These are phyloP conservation scores for Davidsoniella eucalypti DNA, from an alignment of 2,329 filamentous ascomycete species.

Conservation along the genomic window DNA sequence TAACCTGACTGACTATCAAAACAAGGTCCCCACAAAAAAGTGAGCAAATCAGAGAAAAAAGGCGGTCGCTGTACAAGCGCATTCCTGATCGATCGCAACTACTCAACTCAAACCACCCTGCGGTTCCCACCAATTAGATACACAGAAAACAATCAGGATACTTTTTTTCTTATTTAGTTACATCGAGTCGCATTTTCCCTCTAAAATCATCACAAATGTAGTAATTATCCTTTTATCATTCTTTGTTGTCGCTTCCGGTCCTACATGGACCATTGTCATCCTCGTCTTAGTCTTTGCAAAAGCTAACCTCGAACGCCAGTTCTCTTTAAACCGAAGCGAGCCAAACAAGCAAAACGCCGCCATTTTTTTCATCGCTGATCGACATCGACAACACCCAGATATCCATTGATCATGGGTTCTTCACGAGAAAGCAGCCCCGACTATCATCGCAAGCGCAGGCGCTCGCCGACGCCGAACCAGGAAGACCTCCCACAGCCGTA, in stretches of 20 bases:
- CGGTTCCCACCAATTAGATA: too few relatives aligned
- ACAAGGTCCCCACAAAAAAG: constrained; percentile 1
- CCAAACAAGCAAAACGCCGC: background rate
- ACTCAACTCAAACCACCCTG: background rate
- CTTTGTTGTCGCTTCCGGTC: background rate
- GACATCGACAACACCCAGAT: too few relatives aligned
- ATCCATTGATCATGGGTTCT: background rate
- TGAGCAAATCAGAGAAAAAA: too few relatives aligned
- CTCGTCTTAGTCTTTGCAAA: too few relatives aligned
- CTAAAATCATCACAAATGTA: background rate
- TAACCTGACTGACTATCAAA: background rate
- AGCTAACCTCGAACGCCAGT: too few relatives aligned
- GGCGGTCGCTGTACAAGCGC: too few relatives aligned
- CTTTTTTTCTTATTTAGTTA: background rate
- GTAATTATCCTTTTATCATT: background rate
- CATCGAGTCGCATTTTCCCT: background rate
- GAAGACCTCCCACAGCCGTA: constrained; percentile 41
- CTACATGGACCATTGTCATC: background rate
- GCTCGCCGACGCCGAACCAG: constrained; percentile 21
- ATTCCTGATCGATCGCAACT: too few relatives aligned
- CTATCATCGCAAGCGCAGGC: constrained; percentile 20
- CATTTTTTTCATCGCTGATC: background rate
- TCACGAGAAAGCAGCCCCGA: background rate
- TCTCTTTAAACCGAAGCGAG: too few relatives aligned
- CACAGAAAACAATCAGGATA: too few relatives aligned